Percentiles rank a stretch among this genome's conserved stretches.
Evolutionary conservation across 192 early-diverging fungal genomes (phyloP).

Genomic region (Backusella tarrabulga): DNA sequence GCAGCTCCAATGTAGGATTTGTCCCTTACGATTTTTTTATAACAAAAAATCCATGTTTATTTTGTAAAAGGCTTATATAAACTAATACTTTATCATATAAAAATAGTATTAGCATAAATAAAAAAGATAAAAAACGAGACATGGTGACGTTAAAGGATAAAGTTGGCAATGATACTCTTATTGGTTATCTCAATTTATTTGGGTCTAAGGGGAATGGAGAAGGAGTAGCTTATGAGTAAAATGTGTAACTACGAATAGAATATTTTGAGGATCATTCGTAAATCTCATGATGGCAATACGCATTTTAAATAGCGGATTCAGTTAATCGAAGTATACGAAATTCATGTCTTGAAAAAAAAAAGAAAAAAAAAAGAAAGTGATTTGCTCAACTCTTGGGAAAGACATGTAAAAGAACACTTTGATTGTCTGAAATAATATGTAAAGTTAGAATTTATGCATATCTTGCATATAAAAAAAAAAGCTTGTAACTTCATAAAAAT

Average conservation of each 20-base stretch:
- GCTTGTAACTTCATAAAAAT: neutral
- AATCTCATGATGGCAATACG: neutral
- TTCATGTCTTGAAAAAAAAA: neutral
- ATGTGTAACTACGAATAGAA: neutral
- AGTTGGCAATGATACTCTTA: neutral
- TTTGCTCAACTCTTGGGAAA: neutral
- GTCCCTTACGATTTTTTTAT: no score
- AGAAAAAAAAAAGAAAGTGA: neutral
- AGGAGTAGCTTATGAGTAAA: neutral
- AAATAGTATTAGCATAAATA: neutral
- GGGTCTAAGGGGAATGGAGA: neutral
- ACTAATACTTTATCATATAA: neutral
- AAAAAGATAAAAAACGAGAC: neutral
- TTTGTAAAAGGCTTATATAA: no score
- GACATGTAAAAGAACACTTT: neutral
- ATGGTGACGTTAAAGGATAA: slow-evolving; percentile 7
- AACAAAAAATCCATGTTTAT: no score
- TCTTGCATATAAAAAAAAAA: neutral
- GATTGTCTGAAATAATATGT: neutral
- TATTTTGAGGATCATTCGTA: slow-evolving; percentile 1
- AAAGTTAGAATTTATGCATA: neutral
- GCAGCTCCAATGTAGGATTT: neutral
- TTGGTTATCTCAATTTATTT: neutral
- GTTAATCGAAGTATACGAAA: neutral
- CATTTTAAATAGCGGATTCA: neutral